Evolutionary conservation across 805 yeast genomes (phyloP).

Genomic region (Naumovozyma dairenensis): DNA sequence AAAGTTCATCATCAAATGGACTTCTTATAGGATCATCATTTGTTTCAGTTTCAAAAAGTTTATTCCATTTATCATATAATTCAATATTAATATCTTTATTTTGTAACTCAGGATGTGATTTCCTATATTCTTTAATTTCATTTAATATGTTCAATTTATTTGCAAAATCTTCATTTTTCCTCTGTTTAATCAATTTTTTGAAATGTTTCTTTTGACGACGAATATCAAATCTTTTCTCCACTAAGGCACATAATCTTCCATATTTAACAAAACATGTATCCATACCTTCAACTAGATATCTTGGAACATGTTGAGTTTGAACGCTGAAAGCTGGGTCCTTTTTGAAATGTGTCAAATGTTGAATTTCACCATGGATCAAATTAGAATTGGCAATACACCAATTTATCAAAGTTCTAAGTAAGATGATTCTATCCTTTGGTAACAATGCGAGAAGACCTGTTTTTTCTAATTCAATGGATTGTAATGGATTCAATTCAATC

Average conservation of each 20-base stretch:
- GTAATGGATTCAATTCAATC: constrained; percentile 11
- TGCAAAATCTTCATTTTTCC: constrained; percentile 11
- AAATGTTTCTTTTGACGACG: constrained; percentile 17
- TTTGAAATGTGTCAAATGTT: constrained; percentile 16
- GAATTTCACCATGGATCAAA: constrained; percentile 15
- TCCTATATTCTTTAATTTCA: constrained; percentile 7
- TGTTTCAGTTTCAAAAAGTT: constrained; percentile 16
- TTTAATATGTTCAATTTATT: constrained; percentile 9
- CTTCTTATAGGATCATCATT: constrained; percentile 16
- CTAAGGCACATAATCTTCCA: constrained; percentile 12
- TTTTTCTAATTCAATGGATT: constrained; percentile 10
- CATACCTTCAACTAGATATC: constrained; percentile 15
- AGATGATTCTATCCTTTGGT: constrained; percentile 12
- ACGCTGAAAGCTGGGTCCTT: constrained; percentile 19
- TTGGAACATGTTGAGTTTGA: constrained; percentile 19
- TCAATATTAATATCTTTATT: constrained; percentile 4
- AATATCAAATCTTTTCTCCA: constrained; percentile 12
- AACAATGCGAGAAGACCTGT: constrained; percentile 14
- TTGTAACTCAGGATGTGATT: constrained; percentile 6
- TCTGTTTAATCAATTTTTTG: constrained; percentile 13
- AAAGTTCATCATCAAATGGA: constrained; percentile 19
- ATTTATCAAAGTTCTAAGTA: constrained; percentile 12
- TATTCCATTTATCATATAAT: constrained; percentile 13
- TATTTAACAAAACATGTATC: constrained; percentile 10
- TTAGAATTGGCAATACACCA: constrained; percentile 18